Base-by-base conservation (phyloP, 257 asterid genomes). In the Gentiana dahurica region DNA sequence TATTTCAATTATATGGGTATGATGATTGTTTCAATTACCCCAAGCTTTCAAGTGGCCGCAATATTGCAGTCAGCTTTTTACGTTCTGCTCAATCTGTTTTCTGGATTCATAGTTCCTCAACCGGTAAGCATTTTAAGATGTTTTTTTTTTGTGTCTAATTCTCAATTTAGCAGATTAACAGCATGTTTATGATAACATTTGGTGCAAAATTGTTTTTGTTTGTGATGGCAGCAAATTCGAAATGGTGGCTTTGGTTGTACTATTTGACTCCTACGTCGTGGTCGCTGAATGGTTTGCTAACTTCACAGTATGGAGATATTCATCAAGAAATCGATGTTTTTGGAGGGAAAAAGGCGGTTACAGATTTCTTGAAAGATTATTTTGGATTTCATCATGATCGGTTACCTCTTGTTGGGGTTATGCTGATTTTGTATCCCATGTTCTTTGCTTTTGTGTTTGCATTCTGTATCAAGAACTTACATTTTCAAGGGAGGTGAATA, bases 181-280 rank as follows among this genome's bases (percentile, higher is more conserved):
- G 6, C 3, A 41, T 7, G 9, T 41, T 41, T 10, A 41, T 41
- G 2, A 5, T 41, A 41, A 41, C 46, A 41, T 5, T 41, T 7
- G 6, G 46, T 3, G 46, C 4, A 41, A 41, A 7, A 7, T 2
- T 41, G 6, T 0, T 24, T 5, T n/a, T 13, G 2, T 3, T 47
- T 12, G 39, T 36, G 36, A 12, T 53, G 54, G 45, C 82, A 79
- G 86, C 77, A 70, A 70, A 79, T 79, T 4, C 86, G 3, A 73
- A 73, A 51, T 79, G 86, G 86, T 79, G 86, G 86, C 11, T 73
- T 12, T 79, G 86, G 86, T 58, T 68, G n/a, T 79, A 79, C 13
- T 79, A 79, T 51, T 12, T 73, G 34, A 34, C 37, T 12, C 86
- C 82, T 3, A 67, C 86, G 37, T 76, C 86, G 1, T 79, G 86